These are phyloP conservation scores for Eucalyptus melliodora DNA, from an alignment of 345 rosid species.

Conservation along the genomic window DNA sequence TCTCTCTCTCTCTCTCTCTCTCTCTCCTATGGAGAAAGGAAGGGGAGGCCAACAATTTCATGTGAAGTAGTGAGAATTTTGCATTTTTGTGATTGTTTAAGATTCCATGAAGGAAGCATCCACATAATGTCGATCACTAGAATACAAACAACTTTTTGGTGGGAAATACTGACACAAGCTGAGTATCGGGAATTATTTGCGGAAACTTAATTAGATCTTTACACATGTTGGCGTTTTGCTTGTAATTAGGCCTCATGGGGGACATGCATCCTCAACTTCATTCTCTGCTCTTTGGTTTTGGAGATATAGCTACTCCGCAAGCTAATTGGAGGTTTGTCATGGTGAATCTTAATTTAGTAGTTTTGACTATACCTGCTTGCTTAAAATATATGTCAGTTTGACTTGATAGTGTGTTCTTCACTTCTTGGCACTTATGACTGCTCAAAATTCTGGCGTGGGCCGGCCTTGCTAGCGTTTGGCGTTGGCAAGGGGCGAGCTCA, in stretches of 20 bases:
- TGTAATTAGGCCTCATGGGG: neutral
- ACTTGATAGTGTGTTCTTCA: neutral
- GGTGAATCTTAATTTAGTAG: neutral
- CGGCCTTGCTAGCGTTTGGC: too few species aligned
- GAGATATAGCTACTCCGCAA: neutral
- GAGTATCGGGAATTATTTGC: neutral
- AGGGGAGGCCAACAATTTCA: slow-evolving; percentile 20
- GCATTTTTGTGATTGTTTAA: slow-evolving; percentile 10
- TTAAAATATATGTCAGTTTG: neutral
- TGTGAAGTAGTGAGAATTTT: neutral
- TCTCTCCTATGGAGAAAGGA: neutral
- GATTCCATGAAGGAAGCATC: slow-evolving; percentile 2
- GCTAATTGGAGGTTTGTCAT: neutral
- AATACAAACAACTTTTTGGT: neutral
- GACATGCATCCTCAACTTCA: neutral
- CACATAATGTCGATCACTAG: neutral
- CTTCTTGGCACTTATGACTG: neutral
- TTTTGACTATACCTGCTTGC: neutral
- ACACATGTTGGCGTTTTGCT: neutral
- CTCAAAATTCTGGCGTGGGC: slow-evolving; percentile 18
- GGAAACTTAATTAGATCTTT: neutral
- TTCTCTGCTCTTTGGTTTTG: neutral
- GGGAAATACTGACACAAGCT: neutral
- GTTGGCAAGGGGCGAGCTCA: too few species aligned
- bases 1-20: too few species aligned